Conservation (phyloP, 202 grass and related monocot genomes). For the Musa balbisiana region DNA sequence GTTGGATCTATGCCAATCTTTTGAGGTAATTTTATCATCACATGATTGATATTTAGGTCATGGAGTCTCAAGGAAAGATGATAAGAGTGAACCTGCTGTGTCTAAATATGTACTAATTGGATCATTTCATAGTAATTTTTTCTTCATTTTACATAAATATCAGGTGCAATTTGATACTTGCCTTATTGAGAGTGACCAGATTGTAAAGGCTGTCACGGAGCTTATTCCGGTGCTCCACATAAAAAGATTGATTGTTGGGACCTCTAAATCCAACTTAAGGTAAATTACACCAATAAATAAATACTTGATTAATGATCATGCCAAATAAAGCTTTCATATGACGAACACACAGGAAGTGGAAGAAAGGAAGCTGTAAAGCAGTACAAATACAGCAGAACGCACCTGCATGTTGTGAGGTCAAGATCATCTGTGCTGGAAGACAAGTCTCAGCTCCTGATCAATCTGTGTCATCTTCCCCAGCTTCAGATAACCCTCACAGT, state of each 20-base stretch:
- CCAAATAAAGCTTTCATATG: too few species aligned
- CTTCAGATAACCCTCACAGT: neutral
- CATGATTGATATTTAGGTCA: neutral
- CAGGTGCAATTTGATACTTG: conserved; percentile 53
- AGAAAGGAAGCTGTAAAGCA: conserved; percentile 55
- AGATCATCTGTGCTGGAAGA: conserved; percentile 62
- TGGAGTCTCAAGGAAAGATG: neutral
- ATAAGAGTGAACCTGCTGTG: neutral
- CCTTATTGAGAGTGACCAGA: conserved; percentile 72
- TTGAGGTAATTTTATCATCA: conserved; percentile 29
- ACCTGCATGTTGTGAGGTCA: conserved; percentile 58
- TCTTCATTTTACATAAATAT: conserved; percentile 1
- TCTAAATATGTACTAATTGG: too few species aligned
- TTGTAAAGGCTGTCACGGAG: conserved; percentile 36
- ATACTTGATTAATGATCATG: conserved; percentile 5
- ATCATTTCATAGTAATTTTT: too few species aligned
- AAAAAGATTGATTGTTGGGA: conserved; percentile 43
- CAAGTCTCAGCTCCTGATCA: conserved; percentile 24
- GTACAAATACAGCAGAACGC: conserved; percentile 55
- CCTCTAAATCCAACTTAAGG: conserved; percentile 65
- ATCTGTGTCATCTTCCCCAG: conserved; percentile 36
- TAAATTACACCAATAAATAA: conserved; percentile 13
- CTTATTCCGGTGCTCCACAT: conserved; percentile 57
- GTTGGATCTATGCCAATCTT: conserved; percentile 46
- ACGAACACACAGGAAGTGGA: conserved; percentile 41